Conservation (phyloP, 1,284 basidiomycete genomes). For the Heterobasidion occidentale region DNA sequence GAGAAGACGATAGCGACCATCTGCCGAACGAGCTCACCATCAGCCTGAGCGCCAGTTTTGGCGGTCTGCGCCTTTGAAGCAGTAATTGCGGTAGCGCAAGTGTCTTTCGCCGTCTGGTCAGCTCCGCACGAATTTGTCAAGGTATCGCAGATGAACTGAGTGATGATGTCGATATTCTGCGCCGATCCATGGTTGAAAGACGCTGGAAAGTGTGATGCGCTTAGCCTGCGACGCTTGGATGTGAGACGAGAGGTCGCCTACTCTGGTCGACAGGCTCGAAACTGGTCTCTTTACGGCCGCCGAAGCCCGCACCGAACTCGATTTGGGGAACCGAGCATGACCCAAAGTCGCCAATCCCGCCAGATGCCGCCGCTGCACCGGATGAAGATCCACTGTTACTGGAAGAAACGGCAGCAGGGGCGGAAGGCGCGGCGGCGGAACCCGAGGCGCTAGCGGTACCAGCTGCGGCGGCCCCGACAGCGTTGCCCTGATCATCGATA, state of each 20-base stretch:
- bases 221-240: conserved; percentile 2
- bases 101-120: conserved; percentile 34
- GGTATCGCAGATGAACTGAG: conserved; percentile 46
- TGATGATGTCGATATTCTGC: conserved; percentile 46
- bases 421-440: neutral
- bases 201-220: conserved; percentile 15
- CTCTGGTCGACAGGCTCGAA: conserved; percentile 40
- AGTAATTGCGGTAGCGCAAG: conserved; percentile 33
- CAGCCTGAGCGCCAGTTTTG: conserved; percentile 47
- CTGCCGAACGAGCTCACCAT: conserved; percentile 14
- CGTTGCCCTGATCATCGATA: conserved; percentile 17
- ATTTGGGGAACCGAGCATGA: conserved; percentile 50
- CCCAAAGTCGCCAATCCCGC: conserved; percentile 2
- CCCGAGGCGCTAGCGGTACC: neutral
- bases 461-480: neutral
- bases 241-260: conserved; percentile 13
- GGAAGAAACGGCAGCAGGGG: neutral
- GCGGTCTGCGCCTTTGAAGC: conserved; percentile 33
- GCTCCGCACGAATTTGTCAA: conserved; percentile 40
- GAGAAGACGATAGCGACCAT: neutral
- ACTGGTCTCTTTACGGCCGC: conserved; percentile 48
- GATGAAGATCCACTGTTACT: too few relatives aligned
- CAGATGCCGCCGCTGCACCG: too few relatives aligned
- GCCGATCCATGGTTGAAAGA: conserved; percentile 46
- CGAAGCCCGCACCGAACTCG: conserved; percentile 51